Evolutionary conservation across 2,329 filamentous ascomycete genomes (phyloP).

Genomic region (Cladophialophora bantiana): DNA sequence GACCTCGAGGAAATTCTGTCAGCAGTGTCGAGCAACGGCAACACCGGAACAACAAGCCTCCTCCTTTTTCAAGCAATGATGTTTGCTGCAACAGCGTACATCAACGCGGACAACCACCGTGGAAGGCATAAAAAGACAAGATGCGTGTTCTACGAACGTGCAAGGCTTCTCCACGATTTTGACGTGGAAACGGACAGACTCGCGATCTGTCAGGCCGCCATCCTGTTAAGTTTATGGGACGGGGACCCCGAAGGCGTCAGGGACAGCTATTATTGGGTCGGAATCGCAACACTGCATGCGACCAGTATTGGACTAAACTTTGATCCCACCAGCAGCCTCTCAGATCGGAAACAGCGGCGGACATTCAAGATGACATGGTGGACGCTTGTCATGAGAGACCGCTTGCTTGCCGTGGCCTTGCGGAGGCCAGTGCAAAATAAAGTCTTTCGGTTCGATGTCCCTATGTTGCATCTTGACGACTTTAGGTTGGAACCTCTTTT

Average conservation of each 20-base stretch:
- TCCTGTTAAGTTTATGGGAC: conserved; percentile 97
- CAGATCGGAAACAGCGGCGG: conserved; percentile 75
- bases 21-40: conserved; percentile 69
- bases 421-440: conserved; percentile 89
- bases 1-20: conserved; percentile 67
- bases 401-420: conserved; percentile 91
- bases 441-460: conserved; percentile 90
- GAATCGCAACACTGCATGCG: conserved; percentile 87
- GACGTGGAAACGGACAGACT: conserved; percentile 92
- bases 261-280: conserved; percentile 99
- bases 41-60: conserved; percentile 75
- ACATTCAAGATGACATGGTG: conserved; percentile 97
- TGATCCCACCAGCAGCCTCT: conserved; percentile 77
- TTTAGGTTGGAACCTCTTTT: conserved; percentile 75
- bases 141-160: conserved; percentile 86
- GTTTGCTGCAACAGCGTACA: conserved; percentile 88
- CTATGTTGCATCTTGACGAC: conserved; percentile 83
- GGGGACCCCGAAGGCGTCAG: conserved; percentile 96
- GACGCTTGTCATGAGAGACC: conserved; percentile 95
- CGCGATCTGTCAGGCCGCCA: conserved; percentile 81
- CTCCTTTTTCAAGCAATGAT: conserved; percentile 92
- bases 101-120: conserved; percentile 82
- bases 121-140: conserved; percentile 77
- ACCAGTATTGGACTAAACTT: conserved; percentile 94
- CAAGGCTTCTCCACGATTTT: conserved; percentile 85